Percentiles rank a stretch among this genome's conserved stretches.
These are phyloP conservation scores for Calonectria fujianensis DNA, from an alignment of 2,329 filamentous ascomycete species.

Conservation along the genomic window DNA sequence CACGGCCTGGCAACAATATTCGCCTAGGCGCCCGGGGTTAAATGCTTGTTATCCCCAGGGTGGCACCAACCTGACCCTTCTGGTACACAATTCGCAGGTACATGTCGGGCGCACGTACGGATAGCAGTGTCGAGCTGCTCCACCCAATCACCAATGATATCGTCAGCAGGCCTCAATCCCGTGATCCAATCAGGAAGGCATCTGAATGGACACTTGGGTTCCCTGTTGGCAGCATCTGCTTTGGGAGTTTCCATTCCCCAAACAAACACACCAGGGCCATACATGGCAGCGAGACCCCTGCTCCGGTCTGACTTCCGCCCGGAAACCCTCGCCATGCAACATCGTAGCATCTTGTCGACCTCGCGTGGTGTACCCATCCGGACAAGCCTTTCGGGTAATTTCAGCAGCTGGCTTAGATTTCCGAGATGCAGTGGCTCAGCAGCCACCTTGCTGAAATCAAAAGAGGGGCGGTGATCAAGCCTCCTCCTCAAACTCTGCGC, in stretches of 20 bases:
- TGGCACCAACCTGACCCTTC: slow-evolving; percentile 44
- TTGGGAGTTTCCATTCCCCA: slow-evolving; percentile 20
- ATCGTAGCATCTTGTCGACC: slow-evolving; percentile 29
- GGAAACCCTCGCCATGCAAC: slow-evolving; percentile 15
- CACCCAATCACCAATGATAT: slow-evolving; percentile 45
- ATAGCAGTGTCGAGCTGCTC: slow-evolving; percentile 3
- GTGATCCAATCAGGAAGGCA: slow-evolving; percentile 17
- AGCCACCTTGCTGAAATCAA: slow-evolving; percentile 48
- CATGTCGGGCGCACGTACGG: slow-evolving; percentile 15
- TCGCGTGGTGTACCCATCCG: slow-evolving; percentile 23
- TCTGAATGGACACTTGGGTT: slow-evolving; percentile 16
- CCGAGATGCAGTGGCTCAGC: slow-evolving; percentile 43
- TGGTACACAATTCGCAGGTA: slow-evolving; percentile 46
- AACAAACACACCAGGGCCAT: neutral
- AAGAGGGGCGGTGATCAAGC: slow-evolving; percentile 42
- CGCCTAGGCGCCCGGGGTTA: slow-evolving; percentile 35
- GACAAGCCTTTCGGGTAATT: slow-evolving; percentile 38
- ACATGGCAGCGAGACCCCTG: slow-evolving; percentile 8
- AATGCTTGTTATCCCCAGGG: slow-evolving; percentile 43
- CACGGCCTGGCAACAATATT: slow-evolving; percentile 31
- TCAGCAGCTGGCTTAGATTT: slow-evolving; percentile 30
- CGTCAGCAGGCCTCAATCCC: slow-evolving; percentile 42
- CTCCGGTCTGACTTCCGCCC: slow-evolving; percentile 4
- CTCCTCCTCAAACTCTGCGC: slow-evolving; percentile 14
- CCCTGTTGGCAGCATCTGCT: slow-evolving; percentile 15